Base-by-base conservation (phyloP, 2,329 filamentous ascomycete species). In the Purpureocillium lavendulum region DNA sequence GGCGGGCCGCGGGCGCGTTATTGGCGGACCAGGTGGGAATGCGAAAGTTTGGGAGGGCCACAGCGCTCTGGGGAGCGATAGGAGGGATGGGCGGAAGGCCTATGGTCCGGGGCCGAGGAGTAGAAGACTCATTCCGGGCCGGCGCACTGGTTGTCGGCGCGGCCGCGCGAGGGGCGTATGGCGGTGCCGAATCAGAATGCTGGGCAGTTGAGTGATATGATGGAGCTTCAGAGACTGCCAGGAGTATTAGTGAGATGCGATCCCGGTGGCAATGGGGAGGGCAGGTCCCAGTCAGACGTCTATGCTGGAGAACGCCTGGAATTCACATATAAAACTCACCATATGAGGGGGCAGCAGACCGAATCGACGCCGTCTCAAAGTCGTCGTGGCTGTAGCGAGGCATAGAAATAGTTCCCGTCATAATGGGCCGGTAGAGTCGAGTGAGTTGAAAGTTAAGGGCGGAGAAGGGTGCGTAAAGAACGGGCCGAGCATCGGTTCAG, bases 261-360 rank as follows among this genome's bases (percentile, higher is more conserved):
- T n/a, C 21, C 21, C 21, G 21, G 21, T 10, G 21, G 21, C n/a
- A n/a, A n/a, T n/a, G n/a, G n/a, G n/a, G n/a, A n/a, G n/a, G n/a
- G n/a, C n/a, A n/a, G n/a, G n/a, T n/a, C n/a, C 33, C 26, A 21
- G 13, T 17, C 14, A 14, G 35, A 13, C 7, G 32, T 29, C 26
- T 12, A 29, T 29, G 26, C 26, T 29, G 8, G 7, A 7, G 26
- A 7, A 29, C 26, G 26, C 26, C 7, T 29, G 26, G 26, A 7
- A 12, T 7, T 29, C 26, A 29, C 26, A 12, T 6, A 14, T 9
- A 32, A 16, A 30, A 64, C 73, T 68, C 50, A 79, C 75, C 66
- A 56, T 84, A 84, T 9, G 80, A 84, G 31, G 80, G 80, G n/a
- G 80, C 79, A 7, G 72, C 72, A 14, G 80, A 84, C 49, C 68